Evolutionary conservation across 2,329 filamentous ascomycete genomes (phyloP).

Genomic region (Fusarium agapanthi): DNA sequence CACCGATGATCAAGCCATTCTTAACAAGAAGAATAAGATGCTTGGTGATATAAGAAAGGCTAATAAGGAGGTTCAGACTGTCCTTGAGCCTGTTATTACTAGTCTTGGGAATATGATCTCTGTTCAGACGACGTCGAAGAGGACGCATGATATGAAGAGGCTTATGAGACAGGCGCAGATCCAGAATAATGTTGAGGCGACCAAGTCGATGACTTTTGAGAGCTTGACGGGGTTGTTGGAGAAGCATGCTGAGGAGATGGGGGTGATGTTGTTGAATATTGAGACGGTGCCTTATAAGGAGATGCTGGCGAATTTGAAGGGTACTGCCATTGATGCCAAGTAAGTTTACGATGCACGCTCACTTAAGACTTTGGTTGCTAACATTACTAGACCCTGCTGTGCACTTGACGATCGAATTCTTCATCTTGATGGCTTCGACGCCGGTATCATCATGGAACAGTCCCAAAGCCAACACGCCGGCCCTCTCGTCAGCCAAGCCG

Average conservation of each 20-base stretch:
- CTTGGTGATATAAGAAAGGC: not conserved
- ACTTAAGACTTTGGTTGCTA: fast-evolving
- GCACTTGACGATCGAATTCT: constrained; percentile 3
- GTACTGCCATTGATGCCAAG: not conserved
- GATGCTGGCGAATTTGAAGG: not conserved
- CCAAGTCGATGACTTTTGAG: constrained; percentile 15
- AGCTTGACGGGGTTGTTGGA: not conserved
- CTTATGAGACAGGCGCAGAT: constrained; percentile 8
- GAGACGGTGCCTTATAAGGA: constrained; percentile 8
- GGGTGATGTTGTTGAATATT: constrained; percentile 11
- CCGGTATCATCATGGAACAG: constrained; percentile 15
- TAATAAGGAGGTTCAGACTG: not conserved
- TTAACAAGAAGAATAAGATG: constrained; percentile 9
- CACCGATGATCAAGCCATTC: not conserved
- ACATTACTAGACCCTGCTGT: not conserved
- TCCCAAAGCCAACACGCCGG: constrained; percentile 8
- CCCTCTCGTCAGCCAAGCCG: not conserved
- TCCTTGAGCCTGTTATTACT: not conserved
- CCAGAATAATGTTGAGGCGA: constrained; percentile 13
- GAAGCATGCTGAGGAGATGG: constrained; percentile 9
- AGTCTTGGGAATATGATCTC: constrained; percentile 15
- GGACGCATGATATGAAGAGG: constrained; percentile 16
- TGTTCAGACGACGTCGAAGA: constrained; percentile 17
- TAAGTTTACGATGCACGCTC: not conserved
- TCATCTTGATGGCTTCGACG: constrained; percentile 9